Evolutionary conservation across 1,284 basidiomycete genomes (phyloP), one percentile per base, ranked within the genome.

Genomic region (Cutaneotrichosporon curvatum): DNA sequence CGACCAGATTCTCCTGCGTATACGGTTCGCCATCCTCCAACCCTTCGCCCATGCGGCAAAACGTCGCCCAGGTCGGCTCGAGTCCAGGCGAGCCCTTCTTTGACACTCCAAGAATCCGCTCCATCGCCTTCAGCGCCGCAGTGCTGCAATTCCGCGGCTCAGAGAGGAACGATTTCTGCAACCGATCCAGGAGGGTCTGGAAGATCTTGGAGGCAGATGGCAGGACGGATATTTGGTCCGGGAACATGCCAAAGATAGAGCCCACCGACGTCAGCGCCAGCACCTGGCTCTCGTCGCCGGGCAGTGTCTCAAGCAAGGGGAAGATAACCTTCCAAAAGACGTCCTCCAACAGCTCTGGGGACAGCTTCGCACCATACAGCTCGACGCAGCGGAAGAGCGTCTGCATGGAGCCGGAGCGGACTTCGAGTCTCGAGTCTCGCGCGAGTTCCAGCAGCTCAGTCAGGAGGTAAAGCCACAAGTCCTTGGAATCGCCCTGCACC

Each of bases 371-470:
- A 4, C 91, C 92, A 65, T 97, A 97, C 16, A 96, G 78, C 67
- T 94, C 88, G 68, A 97, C 79, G 0, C 90, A 89, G 36, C 91
- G 79, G 74, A 96, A 98, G 45, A 98, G 72, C 2, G 91, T 96
- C 68, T 95, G 89, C 48, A 97, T 92, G 3, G 92, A 89, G 2
- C 90, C 88, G 53, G 86, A 84, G 12, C 92, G 81, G 1, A 95
- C 89, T 63, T 97, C 91, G 22, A 84, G 81, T 20, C 92, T 78
- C 0, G 78, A 63, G 63, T 95, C 94, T 3, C 81, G 80, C 53
- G 87, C 87, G 2, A 97, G 76, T 1, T 81, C 81, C 3, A 92
- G 78, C 7, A 97, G 79, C 65, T 90, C 87, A 1, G 83, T 75
- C 2, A 98, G 74, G 15, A 97, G 78, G 68, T 83, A 85, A 77